Evolutionary conservation across 257 asterid species (phyloP), one percentile per base, ranked within the genome.

Genomic region (Scutellaria minor): DNA sequence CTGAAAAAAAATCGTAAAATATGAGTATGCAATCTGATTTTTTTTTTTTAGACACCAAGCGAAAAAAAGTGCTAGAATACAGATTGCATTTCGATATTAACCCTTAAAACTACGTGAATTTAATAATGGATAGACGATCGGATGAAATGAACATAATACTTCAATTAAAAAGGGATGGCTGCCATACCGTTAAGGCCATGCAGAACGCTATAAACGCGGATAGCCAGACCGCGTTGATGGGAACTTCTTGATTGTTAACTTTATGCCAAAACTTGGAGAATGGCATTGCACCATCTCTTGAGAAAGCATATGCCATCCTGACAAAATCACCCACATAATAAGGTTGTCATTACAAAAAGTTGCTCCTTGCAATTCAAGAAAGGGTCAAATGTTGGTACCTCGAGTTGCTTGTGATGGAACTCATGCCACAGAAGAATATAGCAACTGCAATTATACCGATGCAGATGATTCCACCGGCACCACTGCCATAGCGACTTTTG

Each of bases 221-320:
- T 0, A 83, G 64, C 98, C 99, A 92, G 70, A 95, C 98, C 15
- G 99, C 96, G 64, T 92, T 80, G 51, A 89, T 45, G 39, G 98
- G 99, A 66, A 95, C 97, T 55, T 95, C 99, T 0, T 92, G 88
- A 74, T 78, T 73, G 84, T 95, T 90, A 31, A 95, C 99, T 85
- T 88, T 83, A 78, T 92, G 97, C 98, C 98, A 95, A 20, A 82
- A 68, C 40, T 73, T 7, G 22, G 99, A 95, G 72, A 90, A 87
- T 8, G 99, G 99, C 99, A 92, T 92, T 5, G 98, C 99, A n/a
- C 97, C 97, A 24, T 95, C 98, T 81, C 99, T 82, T 42, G 99
- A 95, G 86, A 95, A 95, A 53, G 99, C 99, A 79, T 88, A 95
- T 11, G 78, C 92, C 99, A 95, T 92, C 87, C 99, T 93, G 80